Base-by-base conservation (phyloP, 2,329 filamentous ascomycete genomes). In the Fusarium austroafricanum region DNA sequence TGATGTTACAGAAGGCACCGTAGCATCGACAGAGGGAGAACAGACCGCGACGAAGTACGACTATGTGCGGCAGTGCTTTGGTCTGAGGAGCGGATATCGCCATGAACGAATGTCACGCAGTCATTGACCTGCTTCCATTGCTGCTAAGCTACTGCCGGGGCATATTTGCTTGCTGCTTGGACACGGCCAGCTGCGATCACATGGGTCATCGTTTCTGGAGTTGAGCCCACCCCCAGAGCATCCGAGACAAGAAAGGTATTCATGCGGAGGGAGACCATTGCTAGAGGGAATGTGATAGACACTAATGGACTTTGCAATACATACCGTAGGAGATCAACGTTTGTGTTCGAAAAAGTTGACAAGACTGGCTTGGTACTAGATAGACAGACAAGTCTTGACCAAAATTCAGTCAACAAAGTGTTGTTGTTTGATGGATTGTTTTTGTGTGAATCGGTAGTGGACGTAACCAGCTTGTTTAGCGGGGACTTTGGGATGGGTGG, bases 391-490 rank as follows among this genome's bases (percentile, higher is more conserved):
- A 60, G 44, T 39, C 37, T 57, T 40, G 29, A 28, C 35, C 47
- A 52, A 26, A 45, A 43, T 42, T 37, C 47, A 18, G 23, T 55
- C 42, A 61, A 59, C 31, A 29, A 29, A 68, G 29, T 51, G 68
- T 57, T 47, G 56, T 55, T 60, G 61, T 44, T 63, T 55, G 55
- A 55, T 43, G 35, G 49, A 45, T 71, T 71, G 43, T 31, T 61
- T 71, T 61, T 71, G 68, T 71, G 61, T 64, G 65, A 55, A 53
- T 58, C 66, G 53, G 58, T 53, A 71, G 62, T 69, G 65, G 50
- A 60, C 67, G 38, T 55, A 62, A 59, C 61, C 68, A 54, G 55
- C 51, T 64, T 63, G 62, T 55, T 69, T 71, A 72, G 70, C 56
- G 70, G 70, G 70, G 65, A 71, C 64, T 55, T 51, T 57, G 56